Evolutionary conservation across 176 grass and related monocot species (phyloP).

Genomic region (Juncus effusus): DNA sequence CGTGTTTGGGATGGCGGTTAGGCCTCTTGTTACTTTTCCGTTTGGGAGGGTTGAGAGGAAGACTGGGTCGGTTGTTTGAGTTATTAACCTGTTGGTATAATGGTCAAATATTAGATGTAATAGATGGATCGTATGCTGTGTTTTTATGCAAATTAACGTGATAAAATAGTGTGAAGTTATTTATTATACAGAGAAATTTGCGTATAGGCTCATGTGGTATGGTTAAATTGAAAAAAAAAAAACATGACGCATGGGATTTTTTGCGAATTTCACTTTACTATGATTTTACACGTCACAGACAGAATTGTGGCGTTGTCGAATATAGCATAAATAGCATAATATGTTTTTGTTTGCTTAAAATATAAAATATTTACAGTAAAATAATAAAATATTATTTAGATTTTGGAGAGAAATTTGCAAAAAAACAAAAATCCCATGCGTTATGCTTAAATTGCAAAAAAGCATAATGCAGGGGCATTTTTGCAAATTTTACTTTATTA

Average conservation of each 20-base stretch:
- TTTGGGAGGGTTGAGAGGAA: constrained; percentile 66
- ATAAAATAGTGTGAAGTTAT: neutral
- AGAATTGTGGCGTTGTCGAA: too few relatives aligned
- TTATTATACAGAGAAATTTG: neutral
- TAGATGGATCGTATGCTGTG: neutral
- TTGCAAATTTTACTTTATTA: too few relatives aligned
- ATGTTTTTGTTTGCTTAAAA: too few relatives aligned
- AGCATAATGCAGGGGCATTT: too few relatives aligned
- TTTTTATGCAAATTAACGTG: constrained; percentile 10
- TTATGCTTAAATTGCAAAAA: too few relatives aligned
- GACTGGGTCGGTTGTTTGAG: constrained; percentile 45
- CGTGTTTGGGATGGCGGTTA: constrained; percentile 56
- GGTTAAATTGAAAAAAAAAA: neutral
- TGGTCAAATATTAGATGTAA: neutral
- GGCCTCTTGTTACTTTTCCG: constrained; percentile 58
- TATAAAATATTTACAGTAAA: too few relatives aligned
- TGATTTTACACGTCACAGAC: too few relatives aligned
- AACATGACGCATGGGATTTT: neutral
- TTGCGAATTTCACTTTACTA: too few relatives aligned
- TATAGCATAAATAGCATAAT: too few relatives aligned
- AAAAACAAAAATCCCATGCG: too few relatives aligned
- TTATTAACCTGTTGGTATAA: constrained; percentile 42
- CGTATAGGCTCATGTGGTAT: neutral
- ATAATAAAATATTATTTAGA: too few relatives aligned
- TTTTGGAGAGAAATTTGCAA: too few relatives aligned